Percentiles rank a stretch among this genome's conserved stretches.
Conservation (phyloP, 2,329 filamentous ascomycete genomes). For the Ceratocystis eucalypticola region DNA sequence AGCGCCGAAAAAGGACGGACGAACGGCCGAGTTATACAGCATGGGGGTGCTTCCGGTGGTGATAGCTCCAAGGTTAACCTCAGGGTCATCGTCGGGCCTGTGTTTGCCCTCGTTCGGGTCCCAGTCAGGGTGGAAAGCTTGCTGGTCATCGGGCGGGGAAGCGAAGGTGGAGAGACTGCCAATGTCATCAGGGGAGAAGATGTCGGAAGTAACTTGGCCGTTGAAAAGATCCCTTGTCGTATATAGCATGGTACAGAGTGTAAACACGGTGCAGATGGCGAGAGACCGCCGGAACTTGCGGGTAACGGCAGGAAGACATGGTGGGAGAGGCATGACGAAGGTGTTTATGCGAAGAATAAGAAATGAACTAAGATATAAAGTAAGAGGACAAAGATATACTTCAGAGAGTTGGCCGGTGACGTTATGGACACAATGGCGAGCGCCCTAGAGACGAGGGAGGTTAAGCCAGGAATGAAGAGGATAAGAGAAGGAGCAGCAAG, state of each 20-base stretch:
- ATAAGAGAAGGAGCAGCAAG: background rate
- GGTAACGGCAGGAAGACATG: constrained; percentile 10
- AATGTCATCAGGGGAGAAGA: constrained; percentile 5
- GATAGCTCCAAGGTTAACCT: constrained; percentile 7
- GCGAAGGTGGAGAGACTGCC: background rate
- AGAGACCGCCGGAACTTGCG: constrained; percentile 18
- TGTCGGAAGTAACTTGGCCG: constrained; percentile 8
- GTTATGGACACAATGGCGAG: background rate
- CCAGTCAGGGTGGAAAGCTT: background rate
- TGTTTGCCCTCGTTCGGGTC: constrained; percentile 3
- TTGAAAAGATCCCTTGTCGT: constrained; percentile 18
- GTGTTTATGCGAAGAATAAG: background rate
- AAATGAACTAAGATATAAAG: background rate
- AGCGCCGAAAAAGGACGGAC: constrained; percentile 27
- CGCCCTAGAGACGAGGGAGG: background rate
- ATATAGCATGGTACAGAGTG: constrained; percentile 18
- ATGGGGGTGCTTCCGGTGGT: constrained; percentile 23
- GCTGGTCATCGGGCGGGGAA: background rate
- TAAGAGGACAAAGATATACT: background rate
- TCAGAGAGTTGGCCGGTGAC: background rate
- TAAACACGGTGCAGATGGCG: constrained; percentile 11
- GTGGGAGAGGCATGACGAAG: constrained; percentile 10
- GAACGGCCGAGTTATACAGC: constrained; percentile 30
- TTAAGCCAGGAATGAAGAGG: background rate
- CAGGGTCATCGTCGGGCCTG: constrained; percentile 13